A percentile compares a stretch with the other conserved stretches of the same genome.
These are phyloP conservation scores for Cutaneotrichosporon daszewskae DNA, from an alignment of 1,284 basidiomycete species.

Conservation along the genomic window DNA sequence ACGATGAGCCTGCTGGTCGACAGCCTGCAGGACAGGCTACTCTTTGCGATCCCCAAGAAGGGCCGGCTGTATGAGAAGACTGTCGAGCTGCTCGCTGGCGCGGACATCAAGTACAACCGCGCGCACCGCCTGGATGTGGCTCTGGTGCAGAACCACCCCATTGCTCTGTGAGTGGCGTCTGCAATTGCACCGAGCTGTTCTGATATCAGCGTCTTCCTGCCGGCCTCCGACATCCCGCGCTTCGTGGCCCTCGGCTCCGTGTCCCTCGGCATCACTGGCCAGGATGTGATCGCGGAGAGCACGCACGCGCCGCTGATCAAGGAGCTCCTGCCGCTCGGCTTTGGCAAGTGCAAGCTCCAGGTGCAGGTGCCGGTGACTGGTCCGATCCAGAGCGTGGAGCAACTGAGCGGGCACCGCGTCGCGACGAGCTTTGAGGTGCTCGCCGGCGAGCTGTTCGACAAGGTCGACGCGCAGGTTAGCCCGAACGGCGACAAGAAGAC, in stretches of 20 bases:
- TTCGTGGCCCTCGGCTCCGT: constrained; percentile 98
- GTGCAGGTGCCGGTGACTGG: constrained; percentile 86
- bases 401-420: constrained; percentile 82
- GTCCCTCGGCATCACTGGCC: constrained; percentile 58
- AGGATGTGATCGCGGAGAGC: constrained; percentile 93
- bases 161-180: constrained; percentile 67
- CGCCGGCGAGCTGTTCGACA: constrained; percentile 69
- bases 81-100: constrained; percentile 75
- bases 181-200: background rate
- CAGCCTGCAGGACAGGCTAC: constrained; percentile 62
- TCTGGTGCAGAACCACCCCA: constrained; percentile 84
- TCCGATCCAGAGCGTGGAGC: constrained; percentile 64
- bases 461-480: constrained; percentile 57
- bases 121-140: constrained; percentile 86
- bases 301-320: constrained; percentile 69
- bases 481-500: constrained; percentile 55
- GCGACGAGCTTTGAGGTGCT: constrained; percentile 93
- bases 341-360: constrained; percentile 90
- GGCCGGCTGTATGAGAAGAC: constrained; percentile 93
- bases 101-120: constrained; percentile 93
- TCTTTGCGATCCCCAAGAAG: constrained; percentile 98
- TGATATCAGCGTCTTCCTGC: constrained; percentile 80
- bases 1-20: constrained; percentile 53
- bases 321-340: constrained; percentile 78
- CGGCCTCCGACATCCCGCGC: constrained; percentile 94